Conservation (phyloP, 2,329 filamentous ascomycete species). For the Colletotrichum caudatum region DNA sequence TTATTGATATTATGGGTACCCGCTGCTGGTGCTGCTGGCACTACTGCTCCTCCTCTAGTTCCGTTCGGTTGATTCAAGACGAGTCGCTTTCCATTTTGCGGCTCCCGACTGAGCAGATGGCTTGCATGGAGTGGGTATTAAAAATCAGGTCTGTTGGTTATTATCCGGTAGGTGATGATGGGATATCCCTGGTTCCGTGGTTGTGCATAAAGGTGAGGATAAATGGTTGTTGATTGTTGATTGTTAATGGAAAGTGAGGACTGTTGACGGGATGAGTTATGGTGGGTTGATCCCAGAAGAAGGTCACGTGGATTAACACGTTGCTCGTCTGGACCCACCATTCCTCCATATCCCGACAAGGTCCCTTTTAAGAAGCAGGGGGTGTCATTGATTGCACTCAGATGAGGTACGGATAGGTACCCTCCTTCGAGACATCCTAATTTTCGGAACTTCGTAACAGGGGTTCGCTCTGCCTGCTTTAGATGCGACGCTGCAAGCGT, state of each 20-base stretch:
- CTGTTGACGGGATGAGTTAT: too few relatives aligned
- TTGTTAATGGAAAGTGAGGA: too few relatives aligned
- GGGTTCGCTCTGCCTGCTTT: neutral
- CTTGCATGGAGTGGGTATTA: neutral
- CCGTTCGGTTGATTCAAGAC: neutral
- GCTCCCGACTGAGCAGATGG: neutral
- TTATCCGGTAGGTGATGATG: too few relatives aligned
- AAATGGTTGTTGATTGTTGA: too few relatives aligned
- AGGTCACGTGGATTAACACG: too few relatives aligned
- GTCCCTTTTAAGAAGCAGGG: neutral
- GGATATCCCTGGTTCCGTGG: too few relatives aligned
- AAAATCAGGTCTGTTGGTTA: too few relatives aligned
- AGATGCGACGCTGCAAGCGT: neutral
- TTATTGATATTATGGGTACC: neutral
- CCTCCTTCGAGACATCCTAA: neutral
- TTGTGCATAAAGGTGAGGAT: too few relatives aligned
- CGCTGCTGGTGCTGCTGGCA: neutral
- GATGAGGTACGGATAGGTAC: conserved; percentile 1
- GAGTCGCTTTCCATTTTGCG: neutral
- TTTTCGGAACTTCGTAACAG: neutral
- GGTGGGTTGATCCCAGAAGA: too few relatives aligned
- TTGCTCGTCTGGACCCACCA: too few relatives aligned
- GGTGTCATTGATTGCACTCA: neutral
- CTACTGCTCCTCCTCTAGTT: neutral
- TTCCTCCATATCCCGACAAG: too few relatives aligned